A percentile compares a stretch with the other conserved stretches of the same genome.
Conservation (phyloP, 2,329 filamentous ascomycete species). For the Amylocarpus encephaloides region DNA sequence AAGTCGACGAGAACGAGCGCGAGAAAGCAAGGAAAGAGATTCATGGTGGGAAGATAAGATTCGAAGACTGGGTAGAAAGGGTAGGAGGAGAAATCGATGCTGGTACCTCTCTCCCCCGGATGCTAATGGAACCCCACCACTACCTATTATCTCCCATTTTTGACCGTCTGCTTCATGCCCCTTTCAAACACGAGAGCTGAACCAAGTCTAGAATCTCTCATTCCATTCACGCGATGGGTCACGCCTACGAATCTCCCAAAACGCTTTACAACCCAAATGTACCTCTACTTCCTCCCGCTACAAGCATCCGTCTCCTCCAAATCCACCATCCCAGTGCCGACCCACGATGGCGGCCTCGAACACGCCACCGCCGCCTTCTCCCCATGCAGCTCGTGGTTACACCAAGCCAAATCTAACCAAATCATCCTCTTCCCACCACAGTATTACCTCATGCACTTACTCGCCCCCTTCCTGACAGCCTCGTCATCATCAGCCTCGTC, state of each 20-base stretch:
- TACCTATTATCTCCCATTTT: not conserved
- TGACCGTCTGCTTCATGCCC: not conserved
- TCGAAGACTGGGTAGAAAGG: constrained; percentile 55
- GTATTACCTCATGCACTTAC: constrained; percentile 61
- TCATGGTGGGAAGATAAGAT: constrained; percentile 59
- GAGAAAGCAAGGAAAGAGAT: constrained; percentile 62
- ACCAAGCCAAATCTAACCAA: constrained; percentile 52
- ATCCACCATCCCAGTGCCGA: constrained; percentile 46
- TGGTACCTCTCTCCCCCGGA: constrained; percentile 39
- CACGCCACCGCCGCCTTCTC: constrained; percentile 74
- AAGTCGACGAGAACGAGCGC: constrained; percentile 51
- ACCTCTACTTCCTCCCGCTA: constrained; percentile 78
- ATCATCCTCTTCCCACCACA: constrained; percentile 91
- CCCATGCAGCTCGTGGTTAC: constrained; percentile 62
- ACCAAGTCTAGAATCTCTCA: constrained; percentile 47
- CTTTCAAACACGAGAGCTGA: not conserved
- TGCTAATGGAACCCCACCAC: not conserved
- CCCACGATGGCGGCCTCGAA: constrained; percentile 59
- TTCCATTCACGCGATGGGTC: constrained; percentile 88
- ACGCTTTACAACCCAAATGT: constrained; percentile 95
- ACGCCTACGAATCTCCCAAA: constrained; percentile 68
- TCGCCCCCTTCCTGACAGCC: constrained; percentile 45
- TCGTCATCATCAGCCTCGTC: constrained; percentile 14
- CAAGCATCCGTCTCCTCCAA: constrained; percentile 19
- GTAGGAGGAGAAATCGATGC: constrained; percentile 58